Base-by-base conservation (phyloP, 345 rosid species). In the Aurinia saxatilis region DNA sequence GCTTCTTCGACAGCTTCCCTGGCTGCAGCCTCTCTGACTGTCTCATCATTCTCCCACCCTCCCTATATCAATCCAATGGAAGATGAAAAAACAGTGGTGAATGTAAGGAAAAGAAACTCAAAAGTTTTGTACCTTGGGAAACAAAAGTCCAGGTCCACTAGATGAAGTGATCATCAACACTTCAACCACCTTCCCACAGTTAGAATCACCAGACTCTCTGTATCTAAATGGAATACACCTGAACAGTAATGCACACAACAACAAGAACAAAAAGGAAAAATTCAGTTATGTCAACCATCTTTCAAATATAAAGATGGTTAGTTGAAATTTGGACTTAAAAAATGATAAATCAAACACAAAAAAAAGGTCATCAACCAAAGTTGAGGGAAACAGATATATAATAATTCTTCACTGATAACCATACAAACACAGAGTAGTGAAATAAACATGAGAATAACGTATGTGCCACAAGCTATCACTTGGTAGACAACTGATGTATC, bases 1-100 rank as follows among this genome's bases (percentile, higher is more conserved):
- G 96, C 96, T 75, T 88, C 96, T 75, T 88, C 96, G 35, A 83
- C 78, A 14, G 92, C 96, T 75, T 85, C 92, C 59, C 92, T 75
- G 7, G 49, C 75, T 30, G 96, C 96, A 18, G 92, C 92, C 73
- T 79, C 82, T 65, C 80, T 73, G 39, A 85, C 92, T 15, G 90
- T 83, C 64, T 88, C 96, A 73, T 86, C 85, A 63, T 82, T 81
- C 80, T 86, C 96, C 90, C 88, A 86, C 7, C 95, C 95, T 36
- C 91, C 87, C 91, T 86, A 38, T 4, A 53, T 10, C 13, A 47
- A 25, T 8, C n/a, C 18, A 37, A 66, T 31, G 0, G 2, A 10
- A 35, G 27, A 23, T 23, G 27, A 23, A 23, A 23, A 23, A 23
- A 3, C 5, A n/a, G n/a, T 23, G 27, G 27, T 2, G 3, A 23